Percentiles rank a stretch among this genome's conserved stretches.
Evolutionary conservation across 2,329 filamentous ascomycete species (phyloP).

Genomic region (Diaporthe citri): DNA sequence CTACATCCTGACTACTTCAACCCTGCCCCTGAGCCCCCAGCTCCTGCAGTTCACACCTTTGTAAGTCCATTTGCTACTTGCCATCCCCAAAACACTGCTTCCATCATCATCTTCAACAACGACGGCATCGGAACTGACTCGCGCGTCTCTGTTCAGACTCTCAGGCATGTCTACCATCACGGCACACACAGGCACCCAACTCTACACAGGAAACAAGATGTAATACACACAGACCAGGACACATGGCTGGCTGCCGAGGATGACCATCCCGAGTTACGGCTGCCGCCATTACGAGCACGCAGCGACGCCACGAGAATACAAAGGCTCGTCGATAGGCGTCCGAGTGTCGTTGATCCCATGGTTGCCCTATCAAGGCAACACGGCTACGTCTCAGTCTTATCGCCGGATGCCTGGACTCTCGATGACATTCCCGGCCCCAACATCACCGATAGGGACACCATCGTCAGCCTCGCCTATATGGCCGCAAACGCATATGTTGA

Average conservation of each 20-base stretch:
- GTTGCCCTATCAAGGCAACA: conserved; percentile 78
- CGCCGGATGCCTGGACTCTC: conserved; percentile 82
- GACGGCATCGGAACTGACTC: conserved; percentile 1
- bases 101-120: background rate
- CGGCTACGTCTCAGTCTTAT: conserved; percentile 76
- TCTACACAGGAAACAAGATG: conserved; percentile 82
- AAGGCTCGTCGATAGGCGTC: conserved; percentile 82
- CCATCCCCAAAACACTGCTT: conserved; percentile 6
- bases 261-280: conserved; percentile 62
- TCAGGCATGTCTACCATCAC: conserved; percentile 94
- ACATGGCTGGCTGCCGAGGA: conserved; percentile 75
- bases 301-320: conserved; percentile 80
- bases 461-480: conserved; percentile 89
- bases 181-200: conserved; percentile 83
- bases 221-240: conserved; percentile 65
- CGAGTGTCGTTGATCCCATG: conserved; percentile 81
- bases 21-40: conserved; percentile 57
- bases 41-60: conserved; percentile 68
- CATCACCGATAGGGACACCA: conserved; percentile 85
- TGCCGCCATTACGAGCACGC: conserved; percentile 69
- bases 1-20: conserved; percentile 53
- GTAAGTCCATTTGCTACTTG: conserved; percentile 48
- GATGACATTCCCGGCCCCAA: conserved; percentile 86
- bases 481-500: conserved; percentile 90
- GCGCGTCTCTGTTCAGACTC: conserved; percentile 58